These are phyloP conservation scores for Phaeomoniella chlamydospora DNA, from an alignment of 2,329 filamentous ascomycete species.

Conservation along the genomic window DNA sequence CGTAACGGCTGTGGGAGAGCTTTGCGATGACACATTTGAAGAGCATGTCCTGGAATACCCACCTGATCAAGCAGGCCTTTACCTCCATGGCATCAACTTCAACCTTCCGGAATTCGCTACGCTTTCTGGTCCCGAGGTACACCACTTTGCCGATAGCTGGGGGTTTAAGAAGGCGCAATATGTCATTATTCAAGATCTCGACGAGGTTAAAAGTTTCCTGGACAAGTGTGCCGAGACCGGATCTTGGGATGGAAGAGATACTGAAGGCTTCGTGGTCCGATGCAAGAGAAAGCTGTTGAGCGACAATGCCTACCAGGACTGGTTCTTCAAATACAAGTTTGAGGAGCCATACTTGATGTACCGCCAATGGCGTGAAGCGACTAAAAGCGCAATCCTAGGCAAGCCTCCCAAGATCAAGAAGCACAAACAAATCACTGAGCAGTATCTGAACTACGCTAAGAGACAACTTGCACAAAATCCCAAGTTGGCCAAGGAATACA, in stretches of 20 bases:
- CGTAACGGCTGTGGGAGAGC: conserved; percentile 84
- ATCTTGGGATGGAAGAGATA: conserved; percentile 77
- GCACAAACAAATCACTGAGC: conserved; percentile 75
- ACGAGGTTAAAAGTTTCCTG: conserved; percentile 64
- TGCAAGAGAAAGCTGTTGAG: conserved; percentile 52
- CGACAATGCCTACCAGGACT: conserved; percentile 59
- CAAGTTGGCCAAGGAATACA: conserved; percentile 55
- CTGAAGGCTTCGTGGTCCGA: conserved; percentile 91
- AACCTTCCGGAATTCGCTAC: conserved; percentile 89
- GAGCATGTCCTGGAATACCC: conserved; percentile 91
- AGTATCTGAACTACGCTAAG: conserved; percentile 74
- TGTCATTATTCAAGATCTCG: conserved; percentile 59
- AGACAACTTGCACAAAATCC: conserved; percentile 56
- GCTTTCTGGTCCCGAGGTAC: conserved; percentile 68
- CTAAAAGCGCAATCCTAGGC: conserved; percentile 70
- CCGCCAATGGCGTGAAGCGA: conserved; percentile 94
- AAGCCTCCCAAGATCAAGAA: conserved; percentile 68
- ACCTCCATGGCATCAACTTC: conserved; percentile 90
- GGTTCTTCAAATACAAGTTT: conserved; percentile 99
- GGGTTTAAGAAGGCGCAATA: conserved; percentile 84
- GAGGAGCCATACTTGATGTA: conserved; percentile 99
- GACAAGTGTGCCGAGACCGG: conserved; percentile 78
- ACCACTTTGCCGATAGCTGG: conserved; percentile 81
- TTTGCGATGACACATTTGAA: conserved; percentile 92
- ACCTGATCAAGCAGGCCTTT: conserved; percentile 70